Evolutionary conservation across 257 asterid genomes (phyloP), one percentile per base, ranked within the genome.

Genomic region (Solanum gracilifrons): DNA sequence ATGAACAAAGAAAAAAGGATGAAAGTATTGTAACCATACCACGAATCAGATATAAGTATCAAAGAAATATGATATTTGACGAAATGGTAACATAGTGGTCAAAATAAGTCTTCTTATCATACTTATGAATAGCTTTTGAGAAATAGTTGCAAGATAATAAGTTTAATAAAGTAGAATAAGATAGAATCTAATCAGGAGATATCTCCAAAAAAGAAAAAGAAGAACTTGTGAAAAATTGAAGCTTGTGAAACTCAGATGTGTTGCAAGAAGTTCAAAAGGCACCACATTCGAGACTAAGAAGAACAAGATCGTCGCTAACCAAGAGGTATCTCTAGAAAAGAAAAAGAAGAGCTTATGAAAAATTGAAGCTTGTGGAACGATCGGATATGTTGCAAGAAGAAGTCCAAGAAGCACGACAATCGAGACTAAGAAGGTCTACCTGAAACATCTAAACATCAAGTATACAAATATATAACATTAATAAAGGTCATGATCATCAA

Each of bases 261-360:
- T 55, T 18, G 21, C 23, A 15, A 15, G 8, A 55, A 58, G 25
- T 58, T 23, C 66, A 20, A 7, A 9, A 58, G 0, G 48, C 5
- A 43, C 48, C 48, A 12, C 48, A 43, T 11, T 43, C 48, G 51
- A 43, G 51, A 0, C 16, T 12, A 43, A 43, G 51, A 43, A 43
- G 51, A 43, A 0, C 0, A 46, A 13, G 58, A 46, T 13, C 16
- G 0, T 0, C 0, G 0, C 58, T 46, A 46, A 46, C 20, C 6
- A 46, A 5, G 66, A 55, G 66, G 25, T 20, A 55, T 20, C 25
- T 21, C 13, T 0, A 58, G 0, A 58, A 21, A 58, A 58, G 68
- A 7, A 58, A 21, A 58, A 58, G 68, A 21, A 21, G 12, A 58
- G 68, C 13, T 58, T 7, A 58, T 21, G 27, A 10, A 5, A 58